phyloP scores from a whole-genome alignment of 768 basidiomycete genomes.

The Mycena alexandri region DNA sequence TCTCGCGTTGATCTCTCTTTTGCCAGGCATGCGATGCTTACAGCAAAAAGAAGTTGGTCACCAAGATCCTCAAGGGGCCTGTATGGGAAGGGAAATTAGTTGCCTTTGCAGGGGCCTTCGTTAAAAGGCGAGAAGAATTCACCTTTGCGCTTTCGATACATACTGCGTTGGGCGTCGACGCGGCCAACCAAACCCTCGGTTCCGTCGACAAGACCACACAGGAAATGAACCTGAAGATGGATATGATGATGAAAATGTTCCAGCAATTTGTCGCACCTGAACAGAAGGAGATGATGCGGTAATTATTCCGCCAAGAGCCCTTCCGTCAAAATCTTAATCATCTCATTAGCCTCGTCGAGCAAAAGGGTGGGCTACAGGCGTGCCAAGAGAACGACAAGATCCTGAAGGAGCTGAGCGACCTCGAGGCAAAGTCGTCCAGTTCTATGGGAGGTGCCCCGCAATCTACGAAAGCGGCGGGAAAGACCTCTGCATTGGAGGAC shows the following conservation, averaged over 20 bases:
- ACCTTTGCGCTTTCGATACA: constrained; percentile 47
- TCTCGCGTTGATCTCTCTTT: background rate
- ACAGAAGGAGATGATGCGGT: constrained; percentile 42
- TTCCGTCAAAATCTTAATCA: background rate
- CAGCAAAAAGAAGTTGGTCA: constrained; percentile 47
- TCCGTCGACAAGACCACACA: constrained; percentile 32
- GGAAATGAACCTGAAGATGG: constrained; percentile 38
- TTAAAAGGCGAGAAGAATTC: constrained; percentile 43
- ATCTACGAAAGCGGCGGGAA: background rate
- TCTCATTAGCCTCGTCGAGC: constrained; percentile 35
- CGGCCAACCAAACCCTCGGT: constrained; percentile 26
- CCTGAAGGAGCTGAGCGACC: constrained; percentile 40
- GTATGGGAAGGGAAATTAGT: constrained; percentile 46
- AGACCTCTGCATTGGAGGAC: constrained; percentile 30
- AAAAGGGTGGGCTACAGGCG: constrained; percentile 43
- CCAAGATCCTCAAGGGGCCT: constrained; percentile 48
- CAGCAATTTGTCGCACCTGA: constrained; percentile 40
- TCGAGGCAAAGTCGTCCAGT: constrained; percentile 21
- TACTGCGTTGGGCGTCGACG: constrained; percentile 40
- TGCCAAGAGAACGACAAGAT: constrained; percentile 43
- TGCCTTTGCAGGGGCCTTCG: constrained; percentile 41
- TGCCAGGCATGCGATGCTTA: constrained; percentile 49
- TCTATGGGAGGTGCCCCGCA: background rate
- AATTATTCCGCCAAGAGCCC: background rate
- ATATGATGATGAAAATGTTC: constrained; percentile 44